Evolutionary conservation across 2,329 filamentous ascomycete genomes (phyloP).

Genomic region (Fusarium sp.): DNA sequence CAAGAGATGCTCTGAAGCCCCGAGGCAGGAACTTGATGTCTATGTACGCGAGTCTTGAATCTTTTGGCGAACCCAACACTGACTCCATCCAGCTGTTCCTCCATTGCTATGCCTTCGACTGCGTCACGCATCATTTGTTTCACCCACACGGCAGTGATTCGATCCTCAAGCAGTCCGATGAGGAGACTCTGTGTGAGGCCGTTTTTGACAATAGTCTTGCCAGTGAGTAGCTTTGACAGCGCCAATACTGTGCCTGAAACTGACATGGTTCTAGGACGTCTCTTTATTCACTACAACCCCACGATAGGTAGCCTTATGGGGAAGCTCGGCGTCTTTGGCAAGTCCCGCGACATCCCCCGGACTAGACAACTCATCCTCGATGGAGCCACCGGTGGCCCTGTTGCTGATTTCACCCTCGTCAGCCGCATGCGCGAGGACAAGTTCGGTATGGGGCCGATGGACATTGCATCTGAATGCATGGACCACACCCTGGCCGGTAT

Average conservation of each 20-base stretch:
- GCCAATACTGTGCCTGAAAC: rapidly evolving
- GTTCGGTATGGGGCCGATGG: slow-evolving; percentile 6
- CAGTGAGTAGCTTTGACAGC: neutral
- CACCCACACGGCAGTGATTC: slow-evolving; percentile 32
- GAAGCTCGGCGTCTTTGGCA: slow-evolving; percentile 22
- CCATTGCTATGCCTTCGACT: slow-evolving; percentile 34
- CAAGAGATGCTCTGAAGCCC: slow-evolving; percentile 3
- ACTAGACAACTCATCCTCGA: slow-evolving; percentile 11
- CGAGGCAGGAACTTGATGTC: slow-evolving; percentile 21
- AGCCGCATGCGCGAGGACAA: slow-evolving; percentile 26
- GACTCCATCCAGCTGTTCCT: slow-evolving; percentile 8
- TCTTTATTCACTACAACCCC: slow-evolving; percentile 21
- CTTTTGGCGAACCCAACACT: neutral
- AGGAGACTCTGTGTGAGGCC: slow-evolving; percentile 23
- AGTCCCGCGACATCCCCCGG: slow-evolving; percentile 17
- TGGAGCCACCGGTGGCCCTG: neutral
- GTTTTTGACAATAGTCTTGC: slow-evolving; percentile 26
- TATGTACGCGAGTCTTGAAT: slow-evolving; percentile 1
- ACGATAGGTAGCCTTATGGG: neutral
- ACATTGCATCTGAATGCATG: slow-evolving; percentile 33
- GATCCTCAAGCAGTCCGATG: slow-evolving; percentile 7
- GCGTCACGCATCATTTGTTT: slow-evolving; percentile 24
- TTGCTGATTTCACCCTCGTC: slow-evolving; percentile 28
- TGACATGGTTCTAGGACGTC: neutral
- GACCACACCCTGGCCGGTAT: slow-evolving; percentile 36